These are phyloP conservation scores for Lecanicillium sp. DNA, from an alignment of 2,329 filamentous ascomycete species.

Conservation along the genomic window DNA sequence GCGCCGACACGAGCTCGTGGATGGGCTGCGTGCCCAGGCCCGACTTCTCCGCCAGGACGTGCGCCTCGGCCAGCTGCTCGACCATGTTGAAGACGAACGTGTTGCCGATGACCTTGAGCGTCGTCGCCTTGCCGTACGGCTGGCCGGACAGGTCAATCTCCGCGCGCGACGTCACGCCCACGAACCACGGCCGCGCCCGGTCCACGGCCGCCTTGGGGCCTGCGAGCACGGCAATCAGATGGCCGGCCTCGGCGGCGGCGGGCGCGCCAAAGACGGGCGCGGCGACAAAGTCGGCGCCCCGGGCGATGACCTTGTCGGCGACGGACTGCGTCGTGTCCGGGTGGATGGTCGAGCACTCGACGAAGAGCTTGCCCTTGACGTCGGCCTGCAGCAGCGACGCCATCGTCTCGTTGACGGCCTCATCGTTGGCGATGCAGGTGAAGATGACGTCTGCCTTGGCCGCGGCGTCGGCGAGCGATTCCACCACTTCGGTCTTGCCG, in stretches of 20 bases:
- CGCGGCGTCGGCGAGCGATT: slow-evolving; percentile 60
- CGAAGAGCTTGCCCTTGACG: slow-evolving; percentile 67
- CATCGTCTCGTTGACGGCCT: slow-evolving; percentile 60
- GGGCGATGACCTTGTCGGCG: slow-evolving; percentile 48
- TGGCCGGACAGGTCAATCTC: slow-evolving; percentile 67
- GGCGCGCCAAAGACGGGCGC: slow-evolving; percentile 65
- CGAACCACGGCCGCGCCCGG: slow-evolving; percentile 63
- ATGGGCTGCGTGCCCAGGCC: slow-evolving; percentile 67
- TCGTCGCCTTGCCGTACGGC: slow-evolving; percentile 61
- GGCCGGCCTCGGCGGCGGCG: slow-evolving; percentile 62
- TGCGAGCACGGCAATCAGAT: slow-evolving; percentile 67
- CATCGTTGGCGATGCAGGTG: slow-evolving; percentile 73
- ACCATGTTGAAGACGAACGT: slow-evolving; percentile 81
- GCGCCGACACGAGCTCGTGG: slow-evolving; percentile 62
- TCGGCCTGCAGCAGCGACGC: slow-evolving; percentile 46
- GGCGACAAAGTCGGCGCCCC: slow-evolving; percentile 69
- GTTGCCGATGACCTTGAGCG: slow-evolving; percentile 80
- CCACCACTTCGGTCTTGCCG: slow-evolving; percentile 58
- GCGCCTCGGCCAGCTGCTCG: slow-evolving; percentile 70
- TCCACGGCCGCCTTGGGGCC: slow-evolving; percentile 56
- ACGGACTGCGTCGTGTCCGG: slow-evolving; percentile 70
- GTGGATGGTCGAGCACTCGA: slow-evolving; percentile 85
- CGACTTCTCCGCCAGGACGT: slow-evolving; percentile 73
- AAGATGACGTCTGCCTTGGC: slow-evolving; percentile 71
- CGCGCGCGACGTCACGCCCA: slow-evolving; percentile 62